Evolutionary conservation across 73 alveolate genomes (phyloP), one percentile per base, ranked within the genome.

Genomic region (Paramecium primaurelia): DNA sequence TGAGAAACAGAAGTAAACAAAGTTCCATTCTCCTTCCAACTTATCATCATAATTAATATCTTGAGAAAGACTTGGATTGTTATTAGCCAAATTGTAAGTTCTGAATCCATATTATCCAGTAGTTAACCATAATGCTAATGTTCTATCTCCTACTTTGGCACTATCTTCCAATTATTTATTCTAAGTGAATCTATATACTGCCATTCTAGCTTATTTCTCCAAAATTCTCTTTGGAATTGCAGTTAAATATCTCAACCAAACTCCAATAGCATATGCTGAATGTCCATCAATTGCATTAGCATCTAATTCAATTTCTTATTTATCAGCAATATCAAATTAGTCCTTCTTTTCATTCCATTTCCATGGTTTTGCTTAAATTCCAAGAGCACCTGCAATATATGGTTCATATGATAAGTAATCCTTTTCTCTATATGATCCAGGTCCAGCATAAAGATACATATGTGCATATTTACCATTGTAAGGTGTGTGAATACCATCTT

Each of bases 1-100:
- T 37, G 89, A 77, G 71, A 26, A 77, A 7, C 59, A 77, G 37
- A 38, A 42, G 30, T 80, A 80, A 12, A 80, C 32, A 36, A 80
- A 80, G 47, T 80, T 80, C 91, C 91, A 80, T 80, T 80, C 71
- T 20, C 91, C 91, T 80, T 80, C 91, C 49, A 80, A 80, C 9
- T 80, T 34, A n/a, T 40, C 73, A 14, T 47, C 91, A 80, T 80
- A 80, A 45, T 80, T 49, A 36, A 80, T 80, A 40, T 80, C 75
- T 80, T 80, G 18, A 12, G 47, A 26, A 1, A 80, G 14, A 49
- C 28, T 80, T 40, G 91, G 91, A 45, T 18, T 47, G 58, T 80
- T 80, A 22, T 40, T 80, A 47, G 47, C 91, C 38, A 32, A 80
- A 18, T 80, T 80, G 20, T 80, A 80, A 9, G 91, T 80, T 80